Conservation (phyloP, 306 rosid genomes). For the Abrus precatorius region DNA sequence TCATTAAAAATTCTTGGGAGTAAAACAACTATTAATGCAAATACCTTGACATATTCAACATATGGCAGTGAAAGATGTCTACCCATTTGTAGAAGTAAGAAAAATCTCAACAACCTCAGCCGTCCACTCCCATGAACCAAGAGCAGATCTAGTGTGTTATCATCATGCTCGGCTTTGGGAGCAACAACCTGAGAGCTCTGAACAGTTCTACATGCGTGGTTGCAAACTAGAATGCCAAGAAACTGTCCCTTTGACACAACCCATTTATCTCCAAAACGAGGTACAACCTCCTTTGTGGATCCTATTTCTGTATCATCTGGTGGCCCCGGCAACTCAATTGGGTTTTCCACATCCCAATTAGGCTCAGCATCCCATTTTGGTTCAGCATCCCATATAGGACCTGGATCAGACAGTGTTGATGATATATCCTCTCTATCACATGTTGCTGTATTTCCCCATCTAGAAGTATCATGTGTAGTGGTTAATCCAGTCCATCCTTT, state of each 20-base stretch:
- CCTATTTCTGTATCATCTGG: conserved; percentile 71
- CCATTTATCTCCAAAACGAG: conserved; percentile 79
- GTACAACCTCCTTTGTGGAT: conserved; percentile 65
- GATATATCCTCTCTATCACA: conserved; percentile 97
- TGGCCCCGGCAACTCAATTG: conserved; percentile 92
- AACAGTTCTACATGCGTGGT: conserved; percentile 96
- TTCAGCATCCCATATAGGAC: conserved; percentile 99
- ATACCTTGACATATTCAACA: conserved; percentile 94
- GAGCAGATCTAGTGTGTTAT: conserved; percentile 81
- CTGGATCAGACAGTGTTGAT: conserved; percentile 97
- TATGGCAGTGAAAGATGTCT: conserved; percentile 94
- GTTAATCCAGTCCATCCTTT: conserved; percentile 93
- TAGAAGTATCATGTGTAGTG: conserved; percentile 77
- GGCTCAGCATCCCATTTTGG: conserved; percentile 95
- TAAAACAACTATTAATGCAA: conserved; percentile 41
- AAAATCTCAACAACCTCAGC: conserved; percentile 85
- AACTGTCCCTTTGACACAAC: conserved; percentile 82
- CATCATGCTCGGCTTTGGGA: conserved; percentile 92
- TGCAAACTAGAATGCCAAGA: conserved; percentile 93
- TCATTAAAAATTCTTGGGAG: background rate
- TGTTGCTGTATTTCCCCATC: conserved; percentile 82
- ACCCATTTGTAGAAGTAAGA: conserved; percentile 93
- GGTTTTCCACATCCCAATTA: conserved; percentile 91
- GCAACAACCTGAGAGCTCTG: conserved; percentile 98
- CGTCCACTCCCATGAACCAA: conserved; percentile 95